A percentile compares a stretch with the other conserved stretches of the same genome.
phyloP scores from a whole-genome alignment of 163 green algal genomes.

The Scenedesmus sp. region DNA sequence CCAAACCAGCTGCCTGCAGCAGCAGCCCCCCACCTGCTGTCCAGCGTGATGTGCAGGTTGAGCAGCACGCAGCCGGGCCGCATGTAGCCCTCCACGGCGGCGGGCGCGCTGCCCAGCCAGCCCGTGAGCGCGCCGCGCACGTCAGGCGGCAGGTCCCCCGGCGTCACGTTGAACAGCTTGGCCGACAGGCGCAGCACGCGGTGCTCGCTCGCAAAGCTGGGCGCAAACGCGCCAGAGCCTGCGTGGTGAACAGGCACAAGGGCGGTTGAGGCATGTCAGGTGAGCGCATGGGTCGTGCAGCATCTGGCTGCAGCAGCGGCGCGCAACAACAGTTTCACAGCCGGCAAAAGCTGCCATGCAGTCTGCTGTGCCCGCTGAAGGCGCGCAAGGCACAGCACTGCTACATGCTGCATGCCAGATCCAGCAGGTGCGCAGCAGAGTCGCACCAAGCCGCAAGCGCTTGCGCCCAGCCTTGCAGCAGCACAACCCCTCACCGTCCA shows the following conservation, averaged over 20 bases:
- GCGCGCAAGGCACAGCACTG: too few relatives aligned
- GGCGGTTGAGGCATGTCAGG: too few relatives aligned
- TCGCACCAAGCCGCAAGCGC: too few relatives aligned
- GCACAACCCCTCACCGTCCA: conserved; percentile 20
- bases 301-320: too few relatives aligned
- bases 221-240: conserved; percentile 5
- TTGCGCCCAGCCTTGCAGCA: too few relatives aligned
- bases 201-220: conserved; percentile 42
- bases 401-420: too few relatives aligned
- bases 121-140: conserved; percentile 66
- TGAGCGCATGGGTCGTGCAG: too few relatives aligned
- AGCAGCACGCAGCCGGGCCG: conserved; percentile 89
- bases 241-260: too few relatives aligned
- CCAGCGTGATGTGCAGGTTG: conserved; percentile 73
- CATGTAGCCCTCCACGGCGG: conserved; percentile 80
- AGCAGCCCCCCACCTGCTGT: not conserved
- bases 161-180: conserved; percentile 90
- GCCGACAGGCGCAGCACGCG: conserved; percentile 72
- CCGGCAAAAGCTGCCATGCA: too few relatives aligned
- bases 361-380: too few relatives aligned
- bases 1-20: not conserved
- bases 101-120: conserved; percentile 62
- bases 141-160: conserved; percentile 77
- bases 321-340: too few relatives aligned
- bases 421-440: too few relatives aligned